These are phyloP conservation scores for Yamadazyma ubonensis DNA, from an alignment of 805 yeast species.

Conservation along the genomic window DNA sequence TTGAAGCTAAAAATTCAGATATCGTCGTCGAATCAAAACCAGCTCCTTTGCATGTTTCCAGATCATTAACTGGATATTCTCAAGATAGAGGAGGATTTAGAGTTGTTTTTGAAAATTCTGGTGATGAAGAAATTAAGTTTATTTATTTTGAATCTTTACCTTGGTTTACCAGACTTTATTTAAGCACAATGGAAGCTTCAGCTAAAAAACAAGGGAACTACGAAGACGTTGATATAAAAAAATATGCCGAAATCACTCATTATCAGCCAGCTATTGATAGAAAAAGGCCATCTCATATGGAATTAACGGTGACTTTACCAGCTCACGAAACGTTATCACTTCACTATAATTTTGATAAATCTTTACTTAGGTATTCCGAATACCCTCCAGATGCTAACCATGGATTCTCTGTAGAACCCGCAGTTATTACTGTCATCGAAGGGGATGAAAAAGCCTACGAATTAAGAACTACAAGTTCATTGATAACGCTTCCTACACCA, in stretches of 20 bases:
- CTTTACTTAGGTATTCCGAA: slow-evolving; percentile 78
- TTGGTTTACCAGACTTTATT: slow-evolving; percentile 85
- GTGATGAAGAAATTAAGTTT: slow-evolving; percentile 46
- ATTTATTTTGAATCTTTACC: slow-evolving; percentile 81
- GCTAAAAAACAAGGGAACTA: slow-evolving; percentile 21
- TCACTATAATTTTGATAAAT: slow-evolving; percentile 82
- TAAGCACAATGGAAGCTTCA: slow-evolving; percentile 60
- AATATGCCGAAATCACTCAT: slow-evolving; percentile 49
- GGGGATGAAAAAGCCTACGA: slow-evolving; percentile 37
- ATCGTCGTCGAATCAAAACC: slow-evolving; percentile 30
- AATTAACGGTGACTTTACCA: slow-evolving; percentile 64
- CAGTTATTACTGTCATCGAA: slow-evolving; percentile 61
- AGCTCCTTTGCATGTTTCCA: slow-evolving; percentile 69
- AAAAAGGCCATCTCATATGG: slow-evolving; percentile 77
- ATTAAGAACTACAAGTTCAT: slow-evolving; percentile 79
- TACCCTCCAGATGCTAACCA: slow-evolving; percentile 99
- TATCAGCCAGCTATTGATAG: slow-evolving; percentile 82
- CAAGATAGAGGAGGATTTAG: slow-evolving; percentile 90
- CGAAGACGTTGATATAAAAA: slow-evolving; percentile 16
- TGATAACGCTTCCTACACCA: slow-evolving; percentile 89
- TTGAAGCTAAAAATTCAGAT: slow-evolving; percentile 47
- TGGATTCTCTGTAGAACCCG: slow-evolving; percentile 93
- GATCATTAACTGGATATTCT: slow-evolving; percentile 89
- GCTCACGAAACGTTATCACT: slow-evolving; percentile 57
- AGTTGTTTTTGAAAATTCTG: slow-evolving; percentile 70